A percentile compares a stretch with the other conserved stretches of the same genome.
phyloP scores from a whole-genome alignment of 805 yeast species.

The Saccharomycopsis vini region DNA sequence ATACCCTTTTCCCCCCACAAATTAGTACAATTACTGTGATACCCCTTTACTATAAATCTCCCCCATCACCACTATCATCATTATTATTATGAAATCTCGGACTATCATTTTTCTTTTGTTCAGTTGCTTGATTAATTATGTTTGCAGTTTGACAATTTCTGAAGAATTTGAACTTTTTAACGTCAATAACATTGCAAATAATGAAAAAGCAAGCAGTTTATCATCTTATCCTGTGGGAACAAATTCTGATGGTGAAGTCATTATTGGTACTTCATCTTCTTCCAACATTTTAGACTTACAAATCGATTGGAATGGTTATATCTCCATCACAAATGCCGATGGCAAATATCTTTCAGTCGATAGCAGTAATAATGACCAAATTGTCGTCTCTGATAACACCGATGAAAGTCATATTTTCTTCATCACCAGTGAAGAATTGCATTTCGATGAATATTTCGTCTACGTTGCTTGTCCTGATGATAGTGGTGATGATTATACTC shows the following conservation, averaged over 20 bases:
- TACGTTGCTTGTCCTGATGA: constrained; percentile 15
- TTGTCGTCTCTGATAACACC: not conserved
- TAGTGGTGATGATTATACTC: not conserved
- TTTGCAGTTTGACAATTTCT: constrained; percentile 18
- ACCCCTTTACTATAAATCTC: too few relatives aligned
- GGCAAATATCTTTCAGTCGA: constrained; percentile 11
- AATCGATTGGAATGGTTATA: constrained; percentile 14
- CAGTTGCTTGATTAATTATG: not conserved
- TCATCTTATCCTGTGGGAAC: constrained; percentile 5
- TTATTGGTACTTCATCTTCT: not conserved
- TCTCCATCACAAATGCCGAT: constrained; percentile 1
- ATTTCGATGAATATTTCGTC: constrained; percentile 13
- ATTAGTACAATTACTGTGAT: too few relatives aligned
- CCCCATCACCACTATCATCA: too few relatives aligned
- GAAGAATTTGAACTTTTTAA: constrained; percentile 23
- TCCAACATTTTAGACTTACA: constrained; percentile 3
- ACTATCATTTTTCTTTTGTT: not conserved
- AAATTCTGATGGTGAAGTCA: constrained; percentile 4
- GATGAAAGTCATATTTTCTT: constrained; percentile 14
- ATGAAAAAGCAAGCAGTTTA: not conserved
- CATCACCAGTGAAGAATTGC: constrained; percentile 9
- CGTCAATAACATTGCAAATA: constrained; percentile 12
- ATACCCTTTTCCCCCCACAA: too few relatives aligned
- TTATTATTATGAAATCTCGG: too few relatives aligned
- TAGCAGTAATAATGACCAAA: constrained; percentile 2